Evolutionary conservation across 2,329 filamentous ascomycete genomes (phyloP), one percentile per base, ranked within the genome.

Genomic region (Metarhizium album): DNA sequence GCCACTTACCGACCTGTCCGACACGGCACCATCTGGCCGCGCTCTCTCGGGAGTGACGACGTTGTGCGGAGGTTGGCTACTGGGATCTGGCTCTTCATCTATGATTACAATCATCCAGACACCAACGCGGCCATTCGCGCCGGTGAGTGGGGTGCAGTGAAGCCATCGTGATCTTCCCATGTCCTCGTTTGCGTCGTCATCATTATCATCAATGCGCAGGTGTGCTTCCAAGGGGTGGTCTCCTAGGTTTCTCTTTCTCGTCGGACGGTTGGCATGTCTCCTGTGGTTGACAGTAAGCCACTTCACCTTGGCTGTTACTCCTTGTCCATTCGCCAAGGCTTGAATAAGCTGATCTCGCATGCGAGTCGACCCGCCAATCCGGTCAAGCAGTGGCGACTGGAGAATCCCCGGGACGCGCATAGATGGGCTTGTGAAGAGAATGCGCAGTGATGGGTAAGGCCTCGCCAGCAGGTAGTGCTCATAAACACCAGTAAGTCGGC

Each of bases 101-200:
- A 87, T 79, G 14, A 90, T 74, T 0, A 88, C 75, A 14, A 89
- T 73, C 82, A 89, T 86, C 86, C 85, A 90, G 2, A 88, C 84
- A 18, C 86, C 86, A 1, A 90, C 79, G 7, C 76, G 71, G 3
- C 82, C 80, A 54, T 81, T 82, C 50, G 74, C 73, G 2, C 83
- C 84, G 3, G 85, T 66, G 2, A 90, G 68, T 2, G 86, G 85
- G 20, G 85, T 89, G 63, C 83, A 86, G 63, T 90, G 86, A 49
- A 89, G 83, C 84, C 85, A 89, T 46, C 84, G 75, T 47, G 77
- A 74, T 18, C 83, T 74, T 0, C 84, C 84, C 50, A 79, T 74
- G 13, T 48, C 47, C 16, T 55, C 56, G 16, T 42, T 18, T 22
- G 52, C 53, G 11, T 54, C 51, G 1, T 43, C 51, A 0, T 43